A percentile compares a stretch with the other conserved stretches of the same genome.
Conservation (phyloP, 2,329 filamentous ascomycete species). For the Trichoderma citrinoviride region DNA sequence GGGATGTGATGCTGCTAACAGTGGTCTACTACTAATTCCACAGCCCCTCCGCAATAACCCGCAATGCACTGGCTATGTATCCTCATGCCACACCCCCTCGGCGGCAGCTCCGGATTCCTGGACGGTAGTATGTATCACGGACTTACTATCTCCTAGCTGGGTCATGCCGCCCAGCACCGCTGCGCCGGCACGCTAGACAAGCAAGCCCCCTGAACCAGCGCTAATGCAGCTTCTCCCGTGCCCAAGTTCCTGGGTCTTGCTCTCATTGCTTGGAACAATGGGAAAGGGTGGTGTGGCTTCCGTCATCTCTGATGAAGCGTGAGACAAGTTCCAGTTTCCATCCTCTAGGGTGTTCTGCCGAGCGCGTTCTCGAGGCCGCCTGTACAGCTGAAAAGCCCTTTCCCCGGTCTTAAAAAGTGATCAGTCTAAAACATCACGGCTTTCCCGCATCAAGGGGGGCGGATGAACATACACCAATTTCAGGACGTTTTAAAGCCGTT, state of each 20-base stretch:
- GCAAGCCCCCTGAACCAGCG: slow-evolving; percentile 7
- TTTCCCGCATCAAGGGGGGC: not conserved
- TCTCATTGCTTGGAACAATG: not conserved
- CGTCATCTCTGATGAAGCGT: not conserved
- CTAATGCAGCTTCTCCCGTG: slow-evolving; percentile 19
- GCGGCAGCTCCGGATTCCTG: slow-evolving; percentile 1
- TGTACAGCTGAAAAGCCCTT: not conserved
- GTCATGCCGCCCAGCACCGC: slow-evolving; percentile 8
- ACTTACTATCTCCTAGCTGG: not conserved
- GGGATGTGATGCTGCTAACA: not conserved
- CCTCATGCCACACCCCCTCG: not conserved
- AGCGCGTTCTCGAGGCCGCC: slow-evolving; percentile 12
- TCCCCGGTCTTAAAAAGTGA: not conserved
- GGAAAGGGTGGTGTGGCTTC: not conserved
- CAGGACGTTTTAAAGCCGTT: no score
- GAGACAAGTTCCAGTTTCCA: not conserved
- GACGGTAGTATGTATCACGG: not conserved
- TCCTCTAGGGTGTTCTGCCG: not conserved
- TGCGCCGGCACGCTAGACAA: slow-evolving; percentile 19
- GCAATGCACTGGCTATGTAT: not conserved
- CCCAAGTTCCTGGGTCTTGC: slow-evolving; percentile 19
- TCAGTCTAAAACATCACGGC: not conserved
- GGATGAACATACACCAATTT: no score
- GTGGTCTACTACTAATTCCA: not conserved
- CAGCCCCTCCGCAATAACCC: not conserved